phyloP scores from a whole-genome alignment of 805 yeast genomes.

The Monosporozyma servazzii region DNA sequence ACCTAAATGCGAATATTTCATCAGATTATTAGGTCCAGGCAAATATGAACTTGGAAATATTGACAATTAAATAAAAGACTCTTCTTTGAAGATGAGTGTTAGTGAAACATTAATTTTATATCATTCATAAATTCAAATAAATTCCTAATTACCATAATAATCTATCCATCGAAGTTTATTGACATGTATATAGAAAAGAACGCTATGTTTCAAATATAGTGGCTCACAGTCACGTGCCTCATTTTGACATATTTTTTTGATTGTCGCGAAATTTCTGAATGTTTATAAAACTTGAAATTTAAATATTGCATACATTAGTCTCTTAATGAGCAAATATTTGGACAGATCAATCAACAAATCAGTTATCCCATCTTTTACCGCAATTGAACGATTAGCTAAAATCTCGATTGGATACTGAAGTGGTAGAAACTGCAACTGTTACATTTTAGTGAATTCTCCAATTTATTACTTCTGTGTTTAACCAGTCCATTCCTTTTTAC shows the following conservation, averaged over 20 bases:
- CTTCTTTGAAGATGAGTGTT: too few species aligned
- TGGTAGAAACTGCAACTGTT: not conserved
- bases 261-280: not conserved
- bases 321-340: not conserved
- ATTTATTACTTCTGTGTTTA: not conserved
- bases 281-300: not conserved
- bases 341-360: not conserved
- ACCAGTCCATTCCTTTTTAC: not conserved
- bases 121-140: not conserved
- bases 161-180: too few species aligned
- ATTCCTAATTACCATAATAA: too few species aligned
- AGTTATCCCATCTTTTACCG: not conserved
- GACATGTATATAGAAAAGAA: not conserved
- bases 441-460: not conserved
- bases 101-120: too few species aligned
- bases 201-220: not conserved
- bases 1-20: constrained; percentile 51
- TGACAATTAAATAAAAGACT: not conserved
- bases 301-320: not conserved
- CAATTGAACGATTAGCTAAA: not conserved
- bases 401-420: not conserved
- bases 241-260: not conserved
- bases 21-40: constrained; percentile 31
- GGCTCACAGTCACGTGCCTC: not conserved
- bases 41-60: constrained; percentile 26